Evolutionary conservation across 305 asterid genomes (phyloP).

Genomic region (Fraxinus latifolia): DNA sequence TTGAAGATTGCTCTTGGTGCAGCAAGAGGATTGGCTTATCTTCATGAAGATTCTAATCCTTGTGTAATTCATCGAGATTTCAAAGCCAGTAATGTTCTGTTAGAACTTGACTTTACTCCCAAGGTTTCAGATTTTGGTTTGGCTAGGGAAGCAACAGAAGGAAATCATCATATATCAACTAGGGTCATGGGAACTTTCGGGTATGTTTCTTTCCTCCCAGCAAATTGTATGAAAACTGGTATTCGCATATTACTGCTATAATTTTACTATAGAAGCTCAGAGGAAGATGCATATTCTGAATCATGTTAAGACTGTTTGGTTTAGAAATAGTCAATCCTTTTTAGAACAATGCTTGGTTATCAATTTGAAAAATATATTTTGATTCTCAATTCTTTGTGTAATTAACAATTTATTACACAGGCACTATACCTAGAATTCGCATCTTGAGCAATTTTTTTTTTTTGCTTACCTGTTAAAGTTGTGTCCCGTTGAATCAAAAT

Average conservation of each 20-base stretch:
- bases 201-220: slow-evolving; percentile 38
- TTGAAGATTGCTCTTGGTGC: slow-evolving; percentile 93
- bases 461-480: neutral
- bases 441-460: neutral
- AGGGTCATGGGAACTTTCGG: slow-evolving; percentile 99
- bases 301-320: neutral
- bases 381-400: neutral
- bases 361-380: neutral
- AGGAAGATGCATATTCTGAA: neutral
- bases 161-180: slow-evolving; percentile 82
- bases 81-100: slow-evolving; percentile 83
- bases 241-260: neutral
- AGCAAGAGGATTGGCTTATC: slow-evolving; percentile 93
- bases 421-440: neutral
- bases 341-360: neutral
- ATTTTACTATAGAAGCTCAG: neutral
- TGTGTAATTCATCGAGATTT: slow-evolving; percentile 95
- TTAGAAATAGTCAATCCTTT: neutral
- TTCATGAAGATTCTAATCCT: slow-evolving; percentile 95
- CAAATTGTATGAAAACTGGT: neutral
- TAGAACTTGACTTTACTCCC: slow-evolving; percentile 86
- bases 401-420: neutral
- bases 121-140: slow-evolving; percentile 97
- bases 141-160: slow-evolving; percentile 94
- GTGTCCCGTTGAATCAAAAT: neutral